A percentile compares a stretch with the other conserved stretches of the same genome.
Evolutionary conservation across 257 asterid species (phyloP).

Genomic region (Nemophila menziesii): DNA sequence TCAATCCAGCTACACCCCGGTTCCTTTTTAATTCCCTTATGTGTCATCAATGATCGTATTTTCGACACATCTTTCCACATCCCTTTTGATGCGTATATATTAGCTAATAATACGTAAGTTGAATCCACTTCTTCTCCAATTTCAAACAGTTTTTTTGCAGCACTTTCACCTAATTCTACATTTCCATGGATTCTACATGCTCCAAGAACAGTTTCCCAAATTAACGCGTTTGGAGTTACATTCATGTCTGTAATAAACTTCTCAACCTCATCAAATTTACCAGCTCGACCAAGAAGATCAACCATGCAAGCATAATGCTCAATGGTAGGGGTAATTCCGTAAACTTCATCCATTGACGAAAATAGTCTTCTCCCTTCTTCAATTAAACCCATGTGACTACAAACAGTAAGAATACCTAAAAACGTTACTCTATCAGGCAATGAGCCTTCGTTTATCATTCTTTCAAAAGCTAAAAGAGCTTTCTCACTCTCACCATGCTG

Average conservation of each 20-base stretch:
- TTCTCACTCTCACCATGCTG: conserved; percentile 57
- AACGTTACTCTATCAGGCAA: conserved; percentile 59
- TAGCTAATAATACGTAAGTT: conserved; percentile 53
- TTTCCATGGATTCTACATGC: conserved; percentile 59
- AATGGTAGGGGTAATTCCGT: conserved; percentile 41
- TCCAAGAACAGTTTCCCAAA: conserved; percentile 80
- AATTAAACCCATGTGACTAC: conserved; percentile 72
- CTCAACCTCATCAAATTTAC: conserved; percentile 54
- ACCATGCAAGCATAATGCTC: conserved; percentile 83
- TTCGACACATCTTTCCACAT: conserved; percentile 68
- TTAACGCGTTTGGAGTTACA: conserved; percentile 42
- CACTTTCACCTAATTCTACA: conserved; percentile 65
- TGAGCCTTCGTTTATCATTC: conserved; percentile 34
- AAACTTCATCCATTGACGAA: conserved; percentile 34
- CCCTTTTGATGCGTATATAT: conserved; percentile 54
- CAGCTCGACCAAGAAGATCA: conserved; percentile 72
- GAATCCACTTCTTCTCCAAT: conserved; percentile 48
- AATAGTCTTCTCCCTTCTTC: conserved; percentile 57
- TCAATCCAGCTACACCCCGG: conserved; percentile 91
- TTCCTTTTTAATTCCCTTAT: conserved; percentile 61
- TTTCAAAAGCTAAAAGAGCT: conserved; percentile 47
- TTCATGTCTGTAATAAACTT: conserved; percentile 46
- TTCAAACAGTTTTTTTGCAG: conserved; percentile 52
- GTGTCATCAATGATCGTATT: conserved; percentile 46
- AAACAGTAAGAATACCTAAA: conserved; percentile 63